phyloP scores from a whole-genome alignment of 2,329 filamentous ascomycete species.

The Arthrobotrys conoides region DNA sequence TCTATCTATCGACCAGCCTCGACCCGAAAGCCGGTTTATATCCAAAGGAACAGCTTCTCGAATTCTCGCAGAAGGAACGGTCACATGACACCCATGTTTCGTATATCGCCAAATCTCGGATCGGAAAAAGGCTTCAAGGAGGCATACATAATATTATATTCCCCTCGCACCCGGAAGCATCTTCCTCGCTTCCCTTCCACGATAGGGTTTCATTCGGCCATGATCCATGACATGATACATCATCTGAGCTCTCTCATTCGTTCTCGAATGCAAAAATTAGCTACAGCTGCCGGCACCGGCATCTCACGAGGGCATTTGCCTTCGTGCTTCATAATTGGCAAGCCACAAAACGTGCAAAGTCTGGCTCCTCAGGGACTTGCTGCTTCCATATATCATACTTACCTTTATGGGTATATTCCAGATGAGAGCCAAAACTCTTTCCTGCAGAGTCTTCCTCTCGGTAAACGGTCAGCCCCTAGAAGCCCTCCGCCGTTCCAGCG shows the following conservation, averaged over 20 bases:
- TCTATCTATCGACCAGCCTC: background rate
- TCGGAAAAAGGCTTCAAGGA: constrained; percentile 21
- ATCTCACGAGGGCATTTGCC: constrained; percentile 5
- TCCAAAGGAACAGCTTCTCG: constrained; percentile 10
- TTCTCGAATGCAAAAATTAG: constrained; percentile 16
- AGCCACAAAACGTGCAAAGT: constrained; percentile 18
- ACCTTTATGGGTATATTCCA: background rate
- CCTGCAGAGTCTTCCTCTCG: constrained; percentile 25
- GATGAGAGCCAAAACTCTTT: constrained; percentile 9
- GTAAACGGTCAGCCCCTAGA: constrained; percentile 13
- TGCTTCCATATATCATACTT: background rate
- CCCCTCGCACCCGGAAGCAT: constrained; percentile 16
- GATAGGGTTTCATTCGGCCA: constrained; percentile 16
- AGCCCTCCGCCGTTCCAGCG: constrained; percentile 22
- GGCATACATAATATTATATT: background rate
- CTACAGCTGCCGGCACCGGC: constrained; percentile 5
- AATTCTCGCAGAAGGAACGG: constrained; percentile 6
- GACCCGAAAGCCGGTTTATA: constrained; percentile 20
- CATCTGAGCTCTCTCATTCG: constrained; percentile 13
- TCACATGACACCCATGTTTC: constrained; percentile 18
- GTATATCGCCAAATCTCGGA: constrained; percentile 20
- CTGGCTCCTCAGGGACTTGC: background rate
- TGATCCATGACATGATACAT: constrained; percentile 25
- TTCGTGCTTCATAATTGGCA: background rate
- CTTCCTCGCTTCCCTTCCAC: constrained; percentile 12